Percentiles rank a stretch among this genome's conserved stretches.
These are phyloP conservation scores for Rosa rugosa DNA, from an alignment of 306 rosid genomes.

Conservation along the genomic window DNA sequence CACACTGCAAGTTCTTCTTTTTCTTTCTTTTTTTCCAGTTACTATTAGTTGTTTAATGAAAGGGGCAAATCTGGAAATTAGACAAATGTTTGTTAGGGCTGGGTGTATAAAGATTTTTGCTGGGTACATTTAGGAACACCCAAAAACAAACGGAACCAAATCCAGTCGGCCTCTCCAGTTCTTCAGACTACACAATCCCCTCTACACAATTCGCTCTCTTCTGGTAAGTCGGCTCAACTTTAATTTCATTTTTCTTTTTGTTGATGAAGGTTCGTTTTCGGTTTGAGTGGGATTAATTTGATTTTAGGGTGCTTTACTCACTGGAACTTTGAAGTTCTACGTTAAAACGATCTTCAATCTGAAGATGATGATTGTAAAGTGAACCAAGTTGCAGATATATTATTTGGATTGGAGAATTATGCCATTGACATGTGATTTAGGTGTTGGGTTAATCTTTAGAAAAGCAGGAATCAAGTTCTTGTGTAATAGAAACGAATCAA, in stretches of 20 bases:
- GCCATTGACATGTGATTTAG: too few species aligned
- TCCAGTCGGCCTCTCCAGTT: not conserved
- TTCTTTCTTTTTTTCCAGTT: too few species aligned
- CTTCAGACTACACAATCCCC: not conserved
- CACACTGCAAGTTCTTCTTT: too few species aligned
- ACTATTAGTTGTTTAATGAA: too few species aligned
- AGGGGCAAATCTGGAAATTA: too few species aligned
- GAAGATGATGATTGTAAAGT: not conserved
- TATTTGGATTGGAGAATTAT: too few species aligned
- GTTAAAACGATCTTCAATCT: not conserved
- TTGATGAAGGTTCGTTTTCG: not conserved
- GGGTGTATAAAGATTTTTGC: too few species aligned
- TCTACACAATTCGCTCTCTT: too few species aligned
- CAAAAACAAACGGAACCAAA: too few species aligned
- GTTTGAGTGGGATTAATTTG: not conserved
- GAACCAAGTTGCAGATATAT: too few species aligned
- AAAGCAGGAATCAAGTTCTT: not conserved
- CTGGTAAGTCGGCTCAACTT: not conserved
- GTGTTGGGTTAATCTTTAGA: not conserved
- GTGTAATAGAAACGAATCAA: not conserved
- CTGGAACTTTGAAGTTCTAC: not conserved
- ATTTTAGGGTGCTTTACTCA: not conserved
- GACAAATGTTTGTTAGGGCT: too few species aligned
- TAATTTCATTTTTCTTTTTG: not conserved
- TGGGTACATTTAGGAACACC: too few species aligned